Percentiles rank a stretch among this genome's conserved stretches.
phyloP scores from a whole-genome alignment of 2,329 filamentous ascomycete species.

The Tolypocladium inflatum region DNA sequence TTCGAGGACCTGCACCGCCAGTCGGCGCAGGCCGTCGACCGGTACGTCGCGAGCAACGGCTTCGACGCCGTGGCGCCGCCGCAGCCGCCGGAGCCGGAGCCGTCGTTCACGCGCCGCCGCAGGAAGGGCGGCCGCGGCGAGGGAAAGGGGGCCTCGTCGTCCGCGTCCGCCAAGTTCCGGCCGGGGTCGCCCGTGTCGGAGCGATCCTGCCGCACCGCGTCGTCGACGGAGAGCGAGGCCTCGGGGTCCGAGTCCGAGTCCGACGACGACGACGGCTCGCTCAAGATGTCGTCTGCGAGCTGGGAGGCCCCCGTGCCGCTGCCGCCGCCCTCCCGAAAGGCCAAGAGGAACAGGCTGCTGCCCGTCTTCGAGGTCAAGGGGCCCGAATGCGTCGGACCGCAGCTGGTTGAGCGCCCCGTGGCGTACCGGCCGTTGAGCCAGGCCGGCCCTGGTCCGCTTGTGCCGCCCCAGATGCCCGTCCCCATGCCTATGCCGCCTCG shows the following conservation, averaged over 20 bases:
- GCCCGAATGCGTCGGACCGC: no score
- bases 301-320: neutral
- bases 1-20: slow-evolving; percentile 26
- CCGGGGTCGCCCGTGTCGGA: neutral
- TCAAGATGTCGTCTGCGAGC: neutral
- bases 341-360: neutral
- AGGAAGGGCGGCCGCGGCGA: neutral
- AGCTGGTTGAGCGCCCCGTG: neutral
- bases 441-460: neutral
- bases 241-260: neutral
- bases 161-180: neutral
- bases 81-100: neutral
- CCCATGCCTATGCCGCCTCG: neutral
- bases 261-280: neutral
- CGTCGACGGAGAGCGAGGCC: neutral
- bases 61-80: slow-evolving; percentile 15
- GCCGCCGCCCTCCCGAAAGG: neutral
- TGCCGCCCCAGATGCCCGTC: neutral
- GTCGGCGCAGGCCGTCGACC: slow-evolving; percentile 26
- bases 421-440: neutral
- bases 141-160: neutral
- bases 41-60: slow-evolving; percentile 20
- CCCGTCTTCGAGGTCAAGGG: no score
- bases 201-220: neutral
- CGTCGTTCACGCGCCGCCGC: neutral